Evolutionary conservation across 768 basidiomycete species (phyloP).

Genomic region (Boletus pseudopeckii): DNA sequence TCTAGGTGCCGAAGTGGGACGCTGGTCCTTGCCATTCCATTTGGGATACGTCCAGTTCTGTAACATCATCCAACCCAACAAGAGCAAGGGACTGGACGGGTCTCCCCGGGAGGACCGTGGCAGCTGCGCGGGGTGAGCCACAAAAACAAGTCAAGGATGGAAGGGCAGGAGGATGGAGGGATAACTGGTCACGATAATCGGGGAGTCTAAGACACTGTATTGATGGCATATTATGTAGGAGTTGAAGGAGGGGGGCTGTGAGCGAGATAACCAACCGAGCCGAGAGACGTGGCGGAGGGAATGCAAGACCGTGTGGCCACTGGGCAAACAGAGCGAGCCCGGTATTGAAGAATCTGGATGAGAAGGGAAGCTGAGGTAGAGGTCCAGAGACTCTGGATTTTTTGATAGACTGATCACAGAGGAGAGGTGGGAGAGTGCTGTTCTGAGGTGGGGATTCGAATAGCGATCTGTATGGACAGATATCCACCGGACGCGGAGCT

Average conservation of each 20-base stretch:
- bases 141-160: constrained; percentile 60
- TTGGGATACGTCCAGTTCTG: constrained; percentile 49
- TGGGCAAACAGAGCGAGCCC: constrained; percentile 38
- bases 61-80: constrained; percentile 49
- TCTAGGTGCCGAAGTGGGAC: constrained; percentile 41
- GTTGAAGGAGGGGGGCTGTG: constrained; percentile 25
- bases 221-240: no score
- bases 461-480: constrained; percentile 11
- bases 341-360: constrained; percentile 38
- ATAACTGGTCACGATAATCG: no score
- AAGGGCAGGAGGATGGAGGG: no score
- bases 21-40: constrained; percentile 47
- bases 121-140: constrained; percentile 49
- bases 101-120: constrained; percentile 55
- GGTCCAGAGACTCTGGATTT: constrained; percentile 52
- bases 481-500: constrained; percentile 56
- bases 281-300: constrained; percentile 40
- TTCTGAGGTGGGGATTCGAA: constrained; percentile 29
- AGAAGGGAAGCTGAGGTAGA: constrained; percentile 43
- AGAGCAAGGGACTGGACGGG: constrained; percentile 56
- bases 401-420: constrained; percentile 35
- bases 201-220: no score
- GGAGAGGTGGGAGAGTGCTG: constrained; percentile 40
- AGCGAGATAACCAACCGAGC: background rate
- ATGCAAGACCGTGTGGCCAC: constrained; percentile 39